Percentiles rank a stretch among this genome's conserved stretches.
Conservation (phyloP, 2,329 filamentous ascomycete species). For the Corinectria fuckeliana region DNA sequence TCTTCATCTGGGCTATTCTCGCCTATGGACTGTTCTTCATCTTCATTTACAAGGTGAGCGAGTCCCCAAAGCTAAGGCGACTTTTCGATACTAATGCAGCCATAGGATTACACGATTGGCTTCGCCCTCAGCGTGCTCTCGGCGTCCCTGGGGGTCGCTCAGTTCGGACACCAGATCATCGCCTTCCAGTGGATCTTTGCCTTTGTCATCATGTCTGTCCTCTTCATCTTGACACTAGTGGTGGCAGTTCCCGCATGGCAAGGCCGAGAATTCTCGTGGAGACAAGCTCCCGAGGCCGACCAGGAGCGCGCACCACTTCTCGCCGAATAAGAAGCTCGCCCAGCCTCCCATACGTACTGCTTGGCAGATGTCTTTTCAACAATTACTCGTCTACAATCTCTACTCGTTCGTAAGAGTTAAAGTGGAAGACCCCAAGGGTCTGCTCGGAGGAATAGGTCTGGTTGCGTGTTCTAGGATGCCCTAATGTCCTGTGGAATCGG, state of each 20-base stretch:
- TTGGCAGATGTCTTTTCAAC: not conserved
- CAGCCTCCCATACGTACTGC: not conserved
- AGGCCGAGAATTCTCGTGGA: conserved; percentile 62
- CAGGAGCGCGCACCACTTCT: conserved; percentile 68
- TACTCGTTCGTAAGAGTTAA: not conserved
- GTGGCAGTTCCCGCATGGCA: conserved; percentile 70
- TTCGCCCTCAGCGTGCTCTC: conserved; percentile 77
- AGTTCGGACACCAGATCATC: conserved; percentile 75
- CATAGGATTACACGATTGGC: conserved; percentile 74
- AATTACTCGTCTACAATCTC: not conserved
- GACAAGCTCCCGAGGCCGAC: conserved; percentile 51
- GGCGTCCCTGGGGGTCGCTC: conserved; percentile 77
- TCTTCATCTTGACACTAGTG: conserved; percentile 72
- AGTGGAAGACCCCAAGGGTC: not conserved
- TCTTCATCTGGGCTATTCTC: conserved; percentile 86
- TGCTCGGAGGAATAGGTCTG: conserved; percentile 2
- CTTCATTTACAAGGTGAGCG: conserved; percentile 68
- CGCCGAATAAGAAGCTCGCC: conserved; percentile 49
- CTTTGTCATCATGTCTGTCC: conserved; percentile 78
- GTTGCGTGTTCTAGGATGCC: conserved; percentile 13
- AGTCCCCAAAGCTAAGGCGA: not conserved
- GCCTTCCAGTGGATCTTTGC: conserved; percentile 94
- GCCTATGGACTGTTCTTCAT: conserved; percentile 81
- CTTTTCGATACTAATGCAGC: conserved; percentile 22
- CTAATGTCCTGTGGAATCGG: conserved; percentile 9